Evolutionary conservation across 306 rosid genomes (phyloP).

Genomic region (Trifolium repens): DNA sequence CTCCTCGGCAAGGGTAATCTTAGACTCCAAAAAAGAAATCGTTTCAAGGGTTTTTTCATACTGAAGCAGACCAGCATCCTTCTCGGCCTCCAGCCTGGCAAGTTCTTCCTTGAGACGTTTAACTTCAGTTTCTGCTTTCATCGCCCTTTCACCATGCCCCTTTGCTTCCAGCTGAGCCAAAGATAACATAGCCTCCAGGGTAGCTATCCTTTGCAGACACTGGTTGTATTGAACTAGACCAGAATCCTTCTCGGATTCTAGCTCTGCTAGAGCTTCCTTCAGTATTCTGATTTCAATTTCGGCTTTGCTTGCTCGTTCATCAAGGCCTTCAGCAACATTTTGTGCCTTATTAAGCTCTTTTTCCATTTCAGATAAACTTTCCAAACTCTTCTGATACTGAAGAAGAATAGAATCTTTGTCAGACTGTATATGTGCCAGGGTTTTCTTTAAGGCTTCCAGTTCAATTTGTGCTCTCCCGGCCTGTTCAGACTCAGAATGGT

Average conservation of each 20-base stretch:
- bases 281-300: conserved; percentile 80
- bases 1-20: conserved; percentile 71
- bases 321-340: conserved; percentile 67
- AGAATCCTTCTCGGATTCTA: conserved; percentile 71
- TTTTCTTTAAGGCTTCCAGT: conserved; percentile 65
- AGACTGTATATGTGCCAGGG: conserved; percentile 63
- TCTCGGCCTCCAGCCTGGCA: conserved; percentile 68
- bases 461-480: conserved; percentile 65
- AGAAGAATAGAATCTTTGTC: conserved; percentile 80
- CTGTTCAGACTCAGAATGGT: conserved; percentile 53
- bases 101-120: conserved; percentile 65
- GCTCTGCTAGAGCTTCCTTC: conserved; percentile 72
- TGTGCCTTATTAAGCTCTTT: conserved; percentile 63
- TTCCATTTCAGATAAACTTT: conserved; percentile 70
- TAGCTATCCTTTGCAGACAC: conserved; percentile 73
- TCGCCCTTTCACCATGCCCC: conserved; percentile 61
- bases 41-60: conserved; percentile 66
- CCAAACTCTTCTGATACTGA: conserved; percentile 72
- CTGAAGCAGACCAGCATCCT: conserved; percentile 67
- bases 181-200: conserved; percentile 61
- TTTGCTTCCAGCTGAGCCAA: conserved; percentile 58
- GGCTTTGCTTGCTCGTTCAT: conserved; percentile 84
- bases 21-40: conserved; percentile 73
- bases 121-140: conserved; percentile 70
- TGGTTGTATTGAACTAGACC: conserved; percentile 69